These are phyloP conservation scores for Zychaea mexicana DNA, from an alignment of 371 early-diverging fungal genomes.

Conservation along the genomic window DNA sequence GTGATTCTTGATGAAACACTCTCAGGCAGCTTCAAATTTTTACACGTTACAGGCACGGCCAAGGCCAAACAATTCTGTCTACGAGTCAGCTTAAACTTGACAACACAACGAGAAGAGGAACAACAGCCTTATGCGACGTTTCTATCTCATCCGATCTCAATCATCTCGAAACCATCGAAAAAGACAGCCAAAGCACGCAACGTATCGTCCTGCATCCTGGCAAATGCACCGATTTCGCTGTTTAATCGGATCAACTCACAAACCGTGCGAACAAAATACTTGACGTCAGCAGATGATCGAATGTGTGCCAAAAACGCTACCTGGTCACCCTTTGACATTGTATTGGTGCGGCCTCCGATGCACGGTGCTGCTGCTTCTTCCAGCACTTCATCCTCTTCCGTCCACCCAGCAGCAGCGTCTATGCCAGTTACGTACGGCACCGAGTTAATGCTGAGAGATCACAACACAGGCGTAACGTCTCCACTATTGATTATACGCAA, in stretches of 20 bases:
- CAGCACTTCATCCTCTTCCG: no score
- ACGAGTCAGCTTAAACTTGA: slow-evolving; percentile 50
- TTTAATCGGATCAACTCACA: slow-evolving; percentile 86
- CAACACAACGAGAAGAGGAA: slow-evolving; percentile 16
- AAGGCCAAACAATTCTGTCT: slow-evolving; percentile 79
- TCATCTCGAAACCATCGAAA: slow-evolving; percentile 88
- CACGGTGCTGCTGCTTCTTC: slow-evolving; percentile 16
- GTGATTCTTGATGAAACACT: slow-evolving; percentile 53
- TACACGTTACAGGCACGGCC: slow-evolving; percentile 77
- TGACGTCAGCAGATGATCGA: slow-evolving; percentile 59
- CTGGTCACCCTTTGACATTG: slow-evolving; percentile 79
- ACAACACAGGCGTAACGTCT: slow-evolving; percentile 65
- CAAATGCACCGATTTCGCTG: slow-evolving; percentile 69
- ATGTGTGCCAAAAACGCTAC: slow-evolving; percentile 74
- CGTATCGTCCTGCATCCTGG: slow-evolving; percentile 71
- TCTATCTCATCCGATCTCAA: slow-evolving; percentile 70
- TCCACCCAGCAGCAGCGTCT: background rate
- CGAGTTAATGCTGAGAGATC: slow-evolving; percentile 69
- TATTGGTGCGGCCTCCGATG: slow-evolving; percentile 53
- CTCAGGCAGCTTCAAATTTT: slow-evolving; percentile 62
- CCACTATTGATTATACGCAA: slow-evolving; percentile 77
- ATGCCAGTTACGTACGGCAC: slow-evolving; percentile 75
- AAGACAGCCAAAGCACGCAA: slow-evolving; percentile 82
- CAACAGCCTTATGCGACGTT: slow-evolving; percentile 57
- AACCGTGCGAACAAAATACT: slow-evolving; percentile 83